Evolutionary conservation across 306 rosid genomes (phyloP), one percentile per base, ranked within the genome.

Genomic region (Trifolium subterraneum): DNA sequence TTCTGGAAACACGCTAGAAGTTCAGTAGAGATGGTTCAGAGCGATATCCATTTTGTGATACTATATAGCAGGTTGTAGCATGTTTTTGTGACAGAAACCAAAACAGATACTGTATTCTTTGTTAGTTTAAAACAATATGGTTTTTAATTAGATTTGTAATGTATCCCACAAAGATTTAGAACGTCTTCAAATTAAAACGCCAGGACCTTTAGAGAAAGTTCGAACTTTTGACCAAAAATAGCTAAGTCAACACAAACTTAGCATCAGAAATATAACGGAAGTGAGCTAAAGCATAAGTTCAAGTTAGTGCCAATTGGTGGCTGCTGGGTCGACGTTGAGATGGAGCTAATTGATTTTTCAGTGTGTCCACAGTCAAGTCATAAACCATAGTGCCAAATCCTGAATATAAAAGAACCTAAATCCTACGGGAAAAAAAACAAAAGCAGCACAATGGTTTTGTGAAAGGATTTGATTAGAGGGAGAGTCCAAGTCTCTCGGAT

Each of bases 331-430:
- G 61, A 41, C 15, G 15, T 66, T 35, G 7, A 8, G 20, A 63
- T 11, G 29, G 29, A 29, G 67, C 60, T 50, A 78, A 39, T 38
- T 23, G 23, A 51, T 1, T 51, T n/a, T 51, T 16, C 11, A 51
- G 10, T 45, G 15, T 55, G 59, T 68, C 51, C 45, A 50, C 20
- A 42, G 52, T 44, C 52, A 58, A 50, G 71, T 50, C 48, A 78
- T 36, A 70, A 69, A 77, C 35, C 64, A 63, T 19, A 63, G 72
- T 51, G 23, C 25, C 23, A 51, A 18, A 18, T 51, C 58, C 18
- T 18, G 58, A 51, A 12, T 18, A 8, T 10, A 8, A 18, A 18
- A 18, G 27, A 51, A 51, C 25, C 25, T 51, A 51, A 51, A 51
- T 18, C 58, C 12, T 50, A 16, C n/a, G n/a, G 56, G 10, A 19